These are phyloP conservation scores for Barbarea vulgaris DNA, from an alignment of 345 rosid species.

Conservation along the genomic window DNA sequence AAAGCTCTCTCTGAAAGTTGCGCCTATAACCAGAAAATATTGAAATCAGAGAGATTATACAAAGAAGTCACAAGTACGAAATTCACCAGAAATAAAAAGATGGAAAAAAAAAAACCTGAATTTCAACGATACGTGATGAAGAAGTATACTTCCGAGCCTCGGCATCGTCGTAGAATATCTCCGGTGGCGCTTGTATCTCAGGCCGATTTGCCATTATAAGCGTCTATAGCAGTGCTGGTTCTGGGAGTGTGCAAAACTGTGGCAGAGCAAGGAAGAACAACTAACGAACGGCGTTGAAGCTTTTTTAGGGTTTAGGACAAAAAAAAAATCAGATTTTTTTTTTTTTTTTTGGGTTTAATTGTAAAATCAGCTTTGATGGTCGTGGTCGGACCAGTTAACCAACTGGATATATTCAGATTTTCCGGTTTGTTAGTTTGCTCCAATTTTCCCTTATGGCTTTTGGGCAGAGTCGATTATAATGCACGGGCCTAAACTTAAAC, in stretches of 20 bases:
- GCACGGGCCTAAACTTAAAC: not conserved
- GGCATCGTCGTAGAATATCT: slow-evolving; percentile 81
- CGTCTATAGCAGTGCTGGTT: not conserved
- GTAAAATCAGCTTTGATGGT: slow-evolving; percentile 3
- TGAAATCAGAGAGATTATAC: not conserved
- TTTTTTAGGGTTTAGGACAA: slow-evolving; percentile 25
- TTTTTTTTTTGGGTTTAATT: not conserved
- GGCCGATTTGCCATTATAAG: slow-evolving; percentile 71
- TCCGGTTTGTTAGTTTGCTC: slow-evolving; percentile 9
- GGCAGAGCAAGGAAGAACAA: not conserved
- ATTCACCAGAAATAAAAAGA: not conserved
- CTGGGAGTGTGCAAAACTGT: not conserved
- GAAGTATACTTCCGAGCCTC: slow-evolving; percentile 95
- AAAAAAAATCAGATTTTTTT: not conserved
- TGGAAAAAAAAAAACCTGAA: slow-evolving; percentile 59
- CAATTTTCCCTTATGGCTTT: not conserved
- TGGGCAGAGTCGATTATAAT: not conserved
- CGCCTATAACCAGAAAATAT: slow-evolving; percentile 45
- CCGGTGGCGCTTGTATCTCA: slow-evolving; percentile 84
- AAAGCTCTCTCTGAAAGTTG: slow-evolving; percentile 88
- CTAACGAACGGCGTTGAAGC: slow-evolving; percentile 22
- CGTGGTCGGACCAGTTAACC: slow-evolving; percentile 6
- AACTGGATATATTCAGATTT: not conserved
- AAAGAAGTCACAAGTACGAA: not conserved
- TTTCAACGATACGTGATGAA: slow-evolving; percentile 89